Evolutionary conservation across 1,284 basidiomycete species (phyloP).

Genomic region (Microbotryum lychnidis-dioicae): DNA sequence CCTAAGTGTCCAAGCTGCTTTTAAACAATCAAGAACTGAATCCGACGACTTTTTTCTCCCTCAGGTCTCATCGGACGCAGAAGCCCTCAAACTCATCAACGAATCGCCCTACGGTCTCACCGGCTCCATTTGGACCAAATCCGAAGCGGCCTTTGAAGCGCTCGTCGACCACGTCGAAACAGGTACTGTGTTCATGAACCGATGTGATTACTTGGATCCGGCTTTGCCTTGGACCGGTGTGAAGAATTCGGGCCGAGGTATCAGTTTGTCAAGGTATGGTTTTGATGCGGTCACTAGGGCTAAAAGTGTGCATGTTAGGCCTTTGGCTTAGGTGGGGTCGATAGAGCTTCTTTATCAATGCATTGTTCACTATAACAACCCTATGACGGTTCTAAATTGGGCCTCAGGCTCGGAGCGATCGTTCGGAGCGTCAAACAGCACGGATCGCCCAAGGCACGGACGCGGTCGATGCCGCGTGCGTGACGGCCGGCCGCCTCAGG

Average conservation of each 20-base stretch:
- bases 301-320: slow-evolving; percentile 57
- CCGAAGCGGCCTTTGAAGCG: slow-evolving; percentile 56
- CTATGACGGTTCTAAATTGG: too few relatives aligned
- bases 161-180: slow-evolving; percentile 69
- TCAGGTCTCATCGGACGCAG: slow-evolving; percentile 68
- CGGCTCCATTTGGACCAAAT: slow-evolving; percentile 82
- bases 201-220: slow-evolving; percentile 74
- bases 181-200: slow-evolving; percentile 87
- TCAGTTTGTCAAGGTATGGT: slow-evolving; percentile 80
- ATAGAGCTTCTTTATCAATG: too few relatives aligned
- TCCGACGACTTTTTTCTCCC: not conserved
- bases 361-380: too few relatives aligned
- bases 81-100: slow-evolving; percentile 84
- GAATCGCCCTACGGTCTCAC: slow-evolving; percentile 93
- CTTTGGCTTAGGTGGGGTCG: not conserved
- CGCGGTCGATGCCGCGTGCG: too few relatives aligned
- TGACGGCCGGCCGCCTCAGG: too few relatives aligned
- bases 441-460: too few relatives aligned
- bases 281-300: slow-evolving; percentile 69
- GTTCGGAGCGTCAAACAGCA: too few relatives aligned
- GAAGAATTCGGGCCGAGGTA: slow-evolving; percentile 82
- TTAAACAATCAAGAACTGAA: not conserved
- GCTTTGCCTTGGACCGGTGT: slow-evolving; percentile 88
- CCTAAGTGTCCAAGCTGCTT: not conserved
- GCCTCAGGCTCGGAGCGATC: too few relatives aligned